Base-by-base conservation (phyloP, 2,329 filamentous ascomycete species). In the Nemania sp. region DNA sequence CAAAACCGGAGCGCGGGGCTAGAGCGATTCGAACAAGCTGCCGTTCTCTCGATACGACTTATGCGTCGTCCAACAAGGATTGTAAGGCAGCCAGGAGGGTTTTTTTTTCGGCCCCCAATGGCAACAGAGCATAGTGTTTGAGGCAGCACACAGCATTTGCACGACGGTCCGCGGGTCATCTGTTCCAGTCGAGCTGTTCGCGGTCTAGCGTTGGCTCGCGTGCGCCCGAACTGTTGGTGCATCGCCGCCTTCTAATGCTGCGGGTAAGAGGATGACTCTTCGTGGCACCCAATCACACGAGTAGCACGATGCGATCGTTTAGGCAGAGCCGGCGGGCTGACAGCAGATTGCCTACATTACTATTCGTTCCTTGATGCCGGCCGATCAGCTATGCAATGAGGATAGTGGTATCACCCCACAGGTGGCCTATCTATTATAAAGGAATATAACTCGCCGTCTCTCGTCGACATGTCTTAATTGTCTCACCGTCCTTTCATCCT, bases 281-380 rank as follows among this genome's bases (percentile, higher is more conserved):
- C 11, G 36, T 47, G 34, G 33, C 37, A 36, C 22, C 54, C 54
- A 57, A 57, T 57, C 40, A 49, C 30, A 48, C 6, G 6, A 24
- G 30, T 33, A 31, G 9, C 23, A 19, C 28, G 30, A 52, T 58
- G 43, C 39, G 19, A 43, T 44, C 42, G 49, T 52, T 47, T 22
- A 56, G 48, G 56, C 52, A 46, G 48, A 55, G 31, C 31, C 37
- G 40, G 39, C n/a, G 40, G 47, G 51, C 51, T 28, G 41, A 44
- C 31, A 49, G 28, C 23, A 15, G 46, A 34, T 22, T 30, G 31
- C 20, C 11, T 39, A 39, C 17, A 12, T 12, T 24, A n/a, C 19
- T 20, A 31, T 19, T 26, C 17, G 37, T 19, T 28, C 30, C 22
- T 28, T 39, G 37, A 44, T 50, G 51, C 31, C 17, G 40, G 33